phyloP scores from a whole-genome alignment of 768 basidiomycete genomes.

The Boletus reticuloceps region DNA sequence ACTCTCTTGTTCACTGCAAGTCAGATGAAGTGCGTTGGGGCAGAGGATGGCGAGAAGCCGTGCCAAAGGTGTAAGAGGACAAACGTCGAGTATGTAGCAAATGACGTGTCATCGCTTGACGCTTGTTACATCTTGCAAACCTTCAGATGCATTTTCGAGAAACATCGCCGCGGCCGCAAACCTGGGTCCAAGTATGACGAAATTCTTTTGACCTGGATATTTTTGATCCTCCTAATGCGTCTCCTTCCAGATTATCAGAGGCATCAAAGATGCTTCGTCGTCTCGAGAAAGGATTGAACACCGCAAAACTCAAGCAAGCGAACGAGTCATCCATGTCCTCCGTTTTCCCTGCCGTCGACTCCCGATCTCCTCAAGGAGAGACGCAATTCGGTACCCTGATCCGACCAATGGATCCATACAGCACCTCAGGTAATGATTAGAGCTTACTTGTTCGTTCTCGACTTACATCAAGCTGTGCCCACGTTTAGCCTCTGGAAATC shows the following conservation, averaged over 20 bases:
- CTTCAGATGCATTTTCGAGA: slow-evolving; percentile 78
- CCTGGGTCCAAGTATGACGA: slow-evolving; percentile 79
- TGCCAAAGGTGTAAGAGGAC: slow-evolving; percentile 86
- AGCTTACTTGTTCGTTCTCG: neutral
- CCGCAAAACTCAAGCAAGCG: slow-evolving; percentile 67
- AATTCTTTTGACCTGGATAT: slow-evolving; percentile 3
- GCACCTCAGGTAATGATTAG: slow-evolving; percentile 25
- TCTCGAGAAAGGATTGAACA: slow-evolving; percentile 79
- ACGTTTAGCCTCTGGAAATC: slow-evolving; percentile 21
- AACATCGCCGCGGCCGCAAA: slow-evolving; percentile 84
- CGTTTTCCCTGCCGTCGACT: slow-evolving; percentile 33
- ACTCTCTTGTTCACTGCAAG: slow-evolving; percentile 15
- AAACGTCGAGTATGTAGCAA: slow-evolving; percentile 60
- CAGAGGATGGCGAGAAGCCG: slow-evolving; percentile 76
- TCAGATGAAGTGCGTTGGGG: slow-evolving; percentile 90
- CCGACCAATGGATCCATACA: slow-evolving; percentile 30
- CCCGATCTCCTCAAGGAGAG: slow-evolving; percentile 24
- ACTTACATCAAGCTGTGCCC: slow-evolving; percentile 1
- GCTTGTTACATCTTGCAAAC: slow-evolving; percentile 14
- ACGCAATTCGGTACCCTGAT: slow-evolving; percentile 29
- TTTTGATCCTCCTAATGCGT: slow-evolving; percentile 7
- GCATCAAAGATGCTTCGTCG: slow-evolving; percentile 88
- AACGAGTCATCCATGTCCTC: slow-evolving; percentile 33
- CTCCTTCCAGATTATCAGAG: slow-evolving; percentile 64
- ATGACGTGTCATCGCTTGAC: slow-evolving; percentile 1